Evolutionary conservation across 345 rosid species (phyloP), one percentile per base, ranked within the genome.

Genomic region (Cardamine resedifolia): DNA sequence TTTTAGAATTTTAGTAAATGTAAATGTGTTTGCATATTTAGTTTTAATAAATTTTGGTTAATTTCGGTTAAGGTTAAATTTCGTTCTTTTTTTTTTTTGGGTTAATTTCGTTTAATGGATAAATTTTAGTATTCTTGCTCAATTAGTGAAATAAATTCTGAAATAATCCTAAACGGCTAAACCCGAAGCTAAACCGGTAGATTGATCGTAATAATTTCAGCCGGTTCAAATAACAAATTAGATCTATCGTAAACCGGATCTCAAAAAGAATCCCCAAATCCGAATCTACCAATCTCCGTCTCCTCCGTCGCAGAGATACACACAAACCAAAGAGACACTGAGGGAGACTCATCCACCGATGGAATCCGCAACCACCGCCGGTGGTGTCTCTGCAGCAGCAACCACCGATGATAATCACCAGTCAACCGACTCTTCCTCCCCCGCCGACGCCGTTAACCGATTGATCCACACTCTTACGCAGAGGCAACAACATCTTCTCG

Each of bases 401-500:
- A 44, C 70, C 75, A 72, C 76, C 23, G 62, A 64, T 5, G 72
- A 71, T 3, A 19, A 60, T 53, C 73, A 83, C 75, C 62, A 83
- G 71, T 64, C 76, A 10, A 71, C 43, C 41, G 76, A 78, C 65
- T 71, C 86, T 50, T 79, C 86, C 4, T 69, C 84, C 4, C 87
- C 87, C 6, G 82, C 81, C 19, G 64, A 85, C 64, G 71, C 80
- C 60, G 20, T 79, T 31, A 70, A 86, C 10, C 78, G 81, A 48
- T 75, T 85, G 85, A 75, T 67, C 75, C 81, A 64, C 82, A 61
- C 76, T 62, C 57, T 82, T 2, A 66, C 85, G 53, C 90, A 81
- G 81, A 80, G 84, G 66, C 87, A 80, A 59, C 97, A 85, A 80
- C 84, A 86, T 77, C 78, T 88, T 19, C 86, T 90, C 57, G 98